Evolutionary conservation across 495 filamentous ascomycete species (phyloP), one percentile per base, ranked within the genome.

Genomic region (Neurospora pannonica): DNA sequence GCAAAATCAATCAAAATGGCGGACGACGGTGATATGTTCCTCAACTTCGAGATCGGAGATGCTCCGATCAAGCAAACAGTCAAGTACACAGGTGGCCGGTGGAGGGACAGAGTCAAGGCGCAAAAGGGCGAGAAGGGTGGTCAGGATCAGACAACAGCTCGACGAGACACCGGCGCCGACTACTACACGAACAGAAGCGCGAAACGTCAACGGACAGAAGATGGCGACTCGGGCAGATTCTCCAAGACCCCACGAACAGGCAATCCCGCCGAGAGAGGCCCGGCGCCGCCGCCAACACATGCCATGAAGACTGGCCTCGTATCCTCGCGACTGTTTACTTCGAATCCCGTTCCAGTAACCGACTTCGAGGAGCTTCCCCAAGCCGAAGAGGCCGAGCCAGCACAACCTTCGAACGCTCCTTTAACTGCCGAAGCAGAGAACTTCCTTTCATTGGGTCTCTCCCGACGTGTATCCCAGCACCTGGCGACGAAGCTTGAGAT

Each of bases 401-500:
- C 89, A 11, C 86, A 91, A 36, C 93, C 96, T n/a, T 97, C 95
- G 0, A 99, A 99, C 83, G 96, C 96, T n/a, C 97, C 96, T 4
- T 84, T 98, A n/a, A 87, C 90, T 1, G 91, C 91, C 71, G 94
- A 92, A 69, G 87, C 94, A 31, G 90, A 91, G 76, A 96, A 91
- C 31, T 99, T 99, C 76, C 93, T 89, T 19, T 88, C 89, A 8
- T 85, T 99, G 36, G 95, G 95, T 3, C 80, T 98, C 37, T 95
- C 93, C 21, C 83, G 89, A 2, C 87, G 88, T 34, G 85, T 98
- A 28, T 94, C 95, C 4, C 89, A 90, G 48, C 94, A 97, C 81
- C 84, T 99, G 38, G 88, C 94, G 3, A 90, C 91, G 2, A 98
- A 97, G 80, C 87, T 99, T 48, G 89, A 92, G 71, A 87, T 99